Percentiles rank a stretch among this genome's conserved stretches.
These are phyloP conservation scores for Cyclanthera cordifolia DNA, from an alignment of 306 rosid species.

Conservation along the genomic window DNA sequence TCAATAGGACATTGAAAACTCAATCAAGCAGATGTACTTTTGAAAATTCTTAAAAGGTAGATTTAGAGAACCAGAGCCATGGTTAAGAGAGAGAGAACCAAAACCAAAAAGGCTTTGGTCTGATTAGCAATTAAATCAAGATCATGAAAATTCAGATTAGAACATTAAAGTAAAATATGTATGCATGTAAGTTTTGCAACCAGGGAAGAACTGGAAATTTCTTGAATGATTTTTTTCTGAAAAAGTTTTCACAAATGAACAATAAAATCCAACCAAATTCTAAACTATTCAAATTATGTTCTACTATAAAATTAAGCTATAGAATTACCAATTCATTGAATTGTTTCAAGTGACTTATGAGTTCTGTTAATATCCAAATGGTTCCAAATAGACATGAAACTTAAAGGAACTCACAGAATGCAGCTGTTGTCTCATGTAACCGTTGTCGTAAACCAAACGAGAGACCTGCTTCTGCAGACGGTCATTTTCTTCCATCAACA, in stretches of 20 bases:
- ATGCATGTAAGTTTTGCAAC: too few species aligned
- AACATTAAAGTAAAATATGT: neutral
- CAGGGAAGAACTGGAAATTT: neutral
- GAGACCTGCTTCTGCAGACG: constrained; percentile 97
- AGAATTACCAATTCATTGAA: neutral
- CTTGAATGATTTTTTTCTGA: neutral
- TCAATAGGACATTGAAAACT: neutral
- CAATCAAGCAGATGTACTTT: too few species aligned
- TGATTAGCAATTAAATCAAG: neutral
- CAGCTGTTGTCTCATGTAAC: constrained; percentile 63
- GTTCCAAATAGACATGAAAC: neutral
- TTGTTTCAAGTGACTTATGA: neutral
- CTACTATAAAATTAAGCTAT: neutral
- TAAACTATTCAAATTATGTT: neutral
- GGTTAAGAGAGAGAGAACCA: neutral
- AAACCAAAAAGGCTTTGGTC: neutral
- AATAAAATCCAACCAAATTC: neutral
- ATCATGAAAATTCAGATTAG: neutral
- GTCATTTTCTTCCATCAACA: constrained; percentile 93
- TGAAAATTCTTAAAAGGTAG: too few species aligned
- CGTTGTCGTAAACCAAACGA: constrained; percentile 77
- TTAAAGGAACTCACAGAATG: constrained; percentile 40
- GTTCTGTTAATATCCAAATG: neutral
- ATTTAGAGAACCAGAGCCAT: too few species aligned
- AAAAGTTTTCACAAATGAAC: too few species aligned